These are phyloP conservation scores for Coniochaeta hoffmannii DNA, from an alignment of 2,329 filamentous ascomycete genomes.

Conservation along the genomic window DNA sequence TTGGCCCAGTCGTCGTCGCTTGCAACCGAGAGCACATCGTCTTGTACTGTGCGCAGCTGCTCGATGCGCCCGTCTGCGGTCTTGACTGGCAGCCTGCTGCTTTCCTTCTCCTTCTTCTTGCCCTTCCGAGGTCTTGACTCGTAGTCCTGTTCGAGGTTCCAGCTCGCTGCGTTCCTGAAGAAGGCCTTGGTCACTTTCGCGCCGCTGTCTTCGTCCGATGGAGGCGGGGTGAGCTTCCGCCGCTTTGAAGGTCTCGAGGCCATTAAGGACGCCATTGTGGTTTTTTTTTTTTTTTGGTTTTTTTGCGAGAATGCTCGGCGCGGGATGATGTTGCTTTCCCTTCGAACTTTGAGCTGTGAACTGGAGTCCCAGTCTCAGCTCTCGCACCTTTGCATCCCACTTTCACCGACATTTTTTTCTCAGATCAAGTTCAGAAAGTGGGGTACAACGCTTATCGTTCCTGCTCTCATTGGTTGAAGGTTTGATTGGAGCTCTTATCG, in stretches of 20 bases:
- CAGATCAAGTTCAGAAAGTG: not conserved
- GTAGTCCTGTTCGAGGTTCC: conserved; percentile 91
- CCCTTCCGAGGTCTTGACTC: conserved; percentile 70
- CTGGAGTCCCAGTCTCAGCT: no score
- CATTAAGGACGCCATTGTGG: conserved; percentile 26
- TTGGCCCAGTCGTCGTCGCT: conserved; percentile 59
- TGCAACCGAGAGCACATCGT: conserved; percentile 50
- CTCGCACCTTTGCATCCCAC: not conserved
- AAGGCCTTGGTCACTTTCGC: conserved; percentile 44
- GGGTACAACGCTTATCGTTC: not conserved
- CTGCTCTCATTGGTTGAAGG: not conserved
- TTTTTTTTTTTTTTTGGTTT: not conserved
- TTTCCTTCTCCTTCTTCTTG: conserved; percentile 67
- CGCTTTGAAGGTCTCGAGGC: conserved; percentile 44
- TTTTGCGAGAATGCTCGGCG: not conserved
- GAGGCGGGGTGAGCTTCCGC: conserved; percentile 49
- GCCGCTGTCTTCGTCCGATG: conserved; percentile 35
- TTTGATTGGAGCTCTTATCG: conserved; percentile 2
- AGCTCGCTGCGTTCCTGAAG: conserved; percentile 68
- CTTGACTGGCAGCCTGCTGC: conserved; percentile 75
- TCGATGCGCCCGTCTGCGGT: conserved; percentile 70
- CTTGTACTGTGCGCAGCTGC: conserved; percentile 46
- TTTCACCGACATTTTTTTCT: conserved; percentile 2
- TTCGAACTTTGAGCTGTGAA: not conserved
- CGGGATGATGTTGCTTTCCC: not conserved